Base-by-base conservation (phyloP, 805 yeast genomes). In the Clavispora santaluciae region DNA sequence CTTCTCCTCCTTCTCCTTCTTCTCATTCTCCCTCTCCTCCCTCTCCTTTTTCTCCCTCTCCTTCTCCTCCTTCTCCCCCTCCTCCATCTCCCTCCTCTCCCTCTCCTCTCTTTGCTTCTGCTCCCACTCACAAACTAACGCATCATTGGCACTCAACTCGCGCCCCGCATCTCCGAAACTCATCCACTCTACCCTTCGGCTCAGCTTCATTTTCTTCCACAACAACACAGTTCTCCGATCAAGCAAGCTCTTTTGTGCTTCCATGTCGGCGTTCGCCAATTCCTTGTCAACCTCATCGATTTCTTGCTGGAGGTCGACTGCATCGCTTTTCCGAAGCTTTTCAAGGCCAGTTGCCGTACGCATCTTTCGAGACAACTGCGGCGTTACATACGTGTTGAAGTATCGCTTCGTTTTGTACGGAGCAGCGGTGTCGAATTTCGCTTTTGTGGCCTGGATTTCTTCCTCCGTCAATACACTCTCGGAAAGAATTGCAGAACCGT, bases 351-450 rank as follows among this genome's bases (percentile, higher is more conserved):
- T 56, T n/a, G 36, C 34, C 0, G 55, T 57, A 40, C 54, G 65
- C 73, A 70, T 68, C 36, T 59, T 60, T 24, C 73, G 48, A 1
- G 73, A 61, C 15, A 69, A 54, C 46, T 65, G 72, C 4, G 75
- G 73, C 2, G 75, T 69, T 8, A 59, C 72, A 42, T 64, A 68
- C 1, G 57, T 50, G 44, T 70, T 67, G 57, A 69, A 69, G 45
- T 69, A 70, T 37, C 61, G 50, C 44, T 65, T 66, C 9, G 36
- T 57, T 60, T 49, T 66, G 57, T 10, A 59, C 1, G 70, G 72
- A 15, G 51, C 51, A 2, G 53, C 31, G 1, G 40, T 34, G 6
- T 50, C 49, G 13, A 45, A 51, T 23, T 57, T 51, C 6, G 56
- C 53, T 15, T 49, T 33, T 0, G 53, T 46, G 7, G 41, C 44